Conservation (phyloP, 1,284 basidiomycete genomes). For the Anthracocystis panici-leucophaei region DNA sequence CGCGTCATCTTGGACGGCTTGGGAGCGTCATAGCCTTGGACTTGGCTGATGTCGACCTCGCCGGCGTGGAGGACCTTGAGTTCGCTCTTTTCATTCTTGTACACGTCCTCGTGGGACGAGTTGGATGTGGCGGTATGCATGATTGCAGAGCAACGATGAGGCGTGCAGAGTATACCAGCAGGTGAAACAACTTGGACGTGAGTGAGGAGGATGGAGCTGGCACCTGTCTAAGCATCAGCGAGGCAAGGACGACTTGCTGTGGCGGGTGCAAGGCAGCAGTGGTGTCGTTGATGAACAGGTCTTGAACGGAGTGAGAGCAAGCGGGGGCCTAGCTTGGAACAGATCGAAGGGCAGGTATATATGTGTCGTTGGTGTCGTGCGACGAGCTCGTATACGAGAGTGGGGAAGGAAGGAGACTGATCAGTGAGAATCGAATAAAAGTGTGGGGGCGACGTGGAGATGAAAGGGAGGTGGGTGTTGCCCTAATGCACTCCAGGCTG, state of each 20-base stretch:
- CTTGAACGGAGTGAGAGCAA: background rate
- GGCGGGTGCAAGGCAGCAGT: background rate
- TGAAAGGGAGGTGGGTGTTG: background rate
- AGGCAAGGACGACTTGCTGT: background rate
- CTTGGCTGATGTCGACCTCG: slow-evolving; percentile 32
- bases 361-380: slow-evolving; percentile 1
- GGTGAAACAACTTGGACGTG: background rate
- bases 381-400: background rate
- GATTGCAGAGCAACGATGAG: slow-evolving; percentile 2
- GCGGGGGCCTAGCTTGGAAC: background rate
- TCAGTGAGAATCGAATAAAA: too few relatives aligned
- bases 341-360: background rate
- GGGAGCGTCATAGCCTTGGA: slow-evolving; percentile 49
- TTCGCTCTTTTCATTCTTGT: slow-evolving; percentile 48
- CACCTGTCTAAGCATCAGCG: background rate
- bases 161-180: background rate
- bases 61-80: slow-evolving; percentile 36
- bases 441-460: slow-evolving; percentile 8
- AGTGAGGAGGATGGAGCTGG: background rate
- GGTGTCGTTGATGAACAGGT: background rate
- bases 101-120: slow-evolving; percentile 41
- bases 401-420: too few relatives aligned
- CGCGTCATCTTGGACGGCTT: slow-evolving; percentile 51
- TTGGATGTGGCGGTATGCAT: slow-evolving; percentile 29
- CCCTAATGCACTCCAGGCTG: background rate